A percentile compares a stretch with the other conserved stretches of the same genome.
phyloP scores from a whole-genome alignment of 495 filamentous ascomycete species.

The Cetradonia linearis region DNA sequence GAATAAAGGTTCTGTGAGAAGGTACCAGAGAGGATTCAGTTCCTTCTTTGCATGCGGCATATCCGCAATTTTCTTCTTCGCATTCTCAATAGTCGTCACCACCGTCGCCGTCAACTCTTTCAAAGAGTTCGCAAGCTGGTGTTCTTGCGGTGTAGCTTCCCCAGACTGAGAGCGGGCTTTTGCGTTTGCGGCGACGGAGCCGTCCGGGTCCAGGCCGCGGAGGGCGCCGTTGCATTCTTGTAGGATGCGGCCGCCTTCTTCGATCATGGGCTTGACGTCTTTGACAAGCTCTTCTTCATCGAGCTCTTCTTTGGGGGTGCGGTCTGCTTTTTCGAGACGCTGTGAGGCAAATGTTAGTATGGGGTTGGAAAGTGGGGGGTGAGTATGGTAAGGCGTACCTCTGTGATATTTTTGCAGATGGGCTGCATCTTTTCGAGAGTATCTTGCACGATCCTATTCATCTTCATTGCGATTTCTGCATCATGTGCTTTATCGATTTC shows the following conservation, averaged over 20 bases:
- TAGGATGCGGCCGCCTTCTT: conserved; percentile 71
- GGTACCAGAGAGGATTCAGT: conserved; percentile 76
- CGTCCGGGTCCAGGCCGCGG: conserved; percentile 83
- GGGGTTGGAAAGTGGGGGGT: neutral
- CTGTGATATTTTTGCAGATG: conserved; percentile 76
- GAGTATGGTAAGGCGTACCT: conserved; percentile 41
- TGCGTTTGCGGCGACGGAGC: conserved; percentile 72
- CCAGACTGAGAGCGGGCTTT: conserved; percentile 71
- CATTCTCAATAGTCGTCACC: conserved; percentile 71
- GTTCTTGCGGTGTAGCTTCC: conserved; percentile 80
- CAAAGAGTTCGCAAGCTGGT: conserved; percentile 69
- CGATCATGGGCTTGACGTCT: conserved; percentile 74
- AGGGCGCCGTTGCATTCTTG: conserved; percentile 84
- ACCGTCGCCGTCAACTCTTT: conserved; percentile 60
- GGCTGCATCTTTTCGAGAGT: conserved; percentile 76
- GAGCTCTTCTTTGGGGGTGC: conserved; percentile 77
- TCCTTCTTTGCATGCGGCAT: conserved; percentile 94
- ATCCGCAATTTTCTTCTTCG: conserved; percentile 73
- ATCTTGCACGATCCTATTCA: conserved; percentile 61
- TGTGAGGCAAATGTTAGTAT: conserved; percentile 29
- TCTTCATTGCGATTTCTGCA: conserved; percentile 65
- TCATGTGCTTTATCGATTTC: conserved; percentile 53
- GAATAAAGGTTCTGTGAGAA: conserved; percentile 75
- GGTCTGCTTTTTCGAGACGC: conserved; percentile 70
- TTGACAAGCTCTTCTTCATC: conserved; percentile 85